A percentile compares a stretch with the other conserved stretches of the same genome.
Conservation (phyloP, 768 basidiomycete genomes). For the Leccinum fibrillosum region DNA sequence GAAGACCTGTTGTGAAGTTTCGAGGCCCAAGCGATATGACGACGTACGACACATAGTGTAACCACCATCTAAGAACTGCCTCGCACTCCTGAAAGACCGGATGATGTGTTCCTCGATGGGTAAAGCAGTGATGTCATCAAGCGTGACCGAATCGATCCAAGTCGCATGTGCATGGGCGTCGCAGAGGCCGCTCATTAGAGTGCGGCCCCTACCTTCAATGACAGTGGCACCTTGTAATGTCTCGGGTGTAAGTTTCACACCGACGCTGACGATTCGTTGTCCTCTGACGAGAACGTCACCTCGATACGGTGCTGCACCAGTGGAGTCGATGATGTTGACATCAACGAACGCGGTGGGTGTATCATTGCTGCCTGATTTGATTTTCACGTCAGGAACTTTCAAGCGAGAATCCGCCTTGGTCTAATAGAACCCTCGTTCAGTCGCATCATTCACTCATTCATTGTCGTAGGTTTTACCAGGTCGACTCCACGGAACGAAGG, state of each 20-base stretch:
- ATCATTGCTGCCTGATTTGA: conserved; percentile 19
- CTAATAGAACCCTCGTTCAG: conserved; percentile 4
- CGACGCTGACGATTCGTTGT: conserved; percentile 29
- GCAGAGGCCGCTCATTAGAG: conserved; percentile 35
- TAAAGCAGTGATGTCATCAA: conserved; percentile 30
- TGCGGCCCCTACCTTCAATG: conserved; percentile 32
- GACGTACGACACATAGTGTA: conserved; percentile 37
- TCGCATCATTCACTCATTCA: not conserved
- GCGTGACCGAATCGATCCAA: conserved; percentile 30
- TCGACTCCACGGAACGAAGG: conserved; percentile 24
- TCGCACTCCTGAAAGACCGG: conserved; percentile 28
- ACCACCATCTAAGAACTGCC: conserved; percentile 34
- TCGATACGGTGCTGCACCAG: conserved; percentile 30
- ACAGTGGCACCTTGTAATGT: conserved; percentile 19
- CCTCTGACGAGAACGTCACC: conserved; percentile 35
- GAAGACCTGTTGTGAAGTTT: not conserved
- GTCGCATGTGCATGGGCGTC: conserved; percentile 35
- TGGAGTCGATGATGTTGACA: conserved; percentile 36
- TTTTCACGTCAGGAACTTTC: conserved; percentile 25
- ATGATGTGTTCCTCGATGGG: conserved; percentile 34
- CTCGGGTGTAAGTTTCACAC: conserved; percentile 19
- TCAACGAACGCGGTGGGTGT: conserved; percentile 23
- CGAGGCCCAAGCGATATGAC: not conserved
- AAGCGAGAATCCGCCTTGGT: conserved; percentile 20
- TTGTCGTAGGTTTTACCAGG: conserved; percentile 13